These are phyloP conservation scores for Entamoeba invadens DNA, from an alignment of 208 protist species.

Conservation along the genomic window DNA sequence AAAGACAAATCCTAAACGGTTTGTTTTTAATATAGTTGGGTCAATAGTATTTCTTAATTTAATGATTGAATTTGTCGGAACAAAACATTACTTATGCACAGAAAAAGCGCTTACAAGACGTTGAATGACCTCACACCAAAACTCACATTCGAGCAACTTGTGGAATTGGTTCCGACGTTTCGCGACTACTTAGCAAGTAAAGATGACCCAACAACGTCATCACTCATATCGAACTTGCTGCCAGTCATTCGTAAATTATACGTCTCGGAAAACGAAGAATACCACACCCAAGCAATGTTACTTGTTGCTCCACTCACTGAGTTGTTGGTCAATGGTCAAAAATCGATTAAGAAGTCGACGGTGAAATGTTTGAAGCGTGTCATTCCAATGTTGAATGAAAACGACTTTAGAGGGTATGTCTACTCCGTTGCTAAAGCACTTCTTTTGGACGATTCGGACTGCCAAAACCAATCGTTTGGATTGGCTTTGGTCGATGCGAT, in stretches of 20 bases:
- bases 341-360: neutral
- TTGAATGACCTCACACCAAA: neutral
- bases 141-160: neutral
- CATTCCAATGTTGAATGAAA: conserved; percentile 1
- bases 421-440: neutral
- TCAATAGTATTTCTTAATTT: neutral
- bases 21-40: neutral
- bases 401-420: neutral
- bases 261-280: neutral
- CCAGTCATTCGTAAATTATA: neutral
- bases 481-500: neutral
- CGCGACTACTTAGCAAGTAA: neutral
- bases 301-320: neutral
- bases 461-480: neutral
- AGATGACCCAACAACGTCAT: neutral
- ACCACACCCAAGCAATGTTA: neutral
- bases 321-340: neutral
- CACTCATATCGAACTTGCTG: neutral
- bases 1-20: neutral
- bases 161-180: neutral
- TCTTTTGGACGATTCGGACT: neutral
- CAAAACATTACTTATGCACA: neutral
- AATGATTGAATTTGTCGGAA: too few species aligned
- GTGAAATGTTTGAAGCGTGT: neutral
- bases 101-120: neutral